phyloP scores from a whole-genome alignment of 129 eudicot genomes.

The sunflower (Helianthus annuus) region DNA sequence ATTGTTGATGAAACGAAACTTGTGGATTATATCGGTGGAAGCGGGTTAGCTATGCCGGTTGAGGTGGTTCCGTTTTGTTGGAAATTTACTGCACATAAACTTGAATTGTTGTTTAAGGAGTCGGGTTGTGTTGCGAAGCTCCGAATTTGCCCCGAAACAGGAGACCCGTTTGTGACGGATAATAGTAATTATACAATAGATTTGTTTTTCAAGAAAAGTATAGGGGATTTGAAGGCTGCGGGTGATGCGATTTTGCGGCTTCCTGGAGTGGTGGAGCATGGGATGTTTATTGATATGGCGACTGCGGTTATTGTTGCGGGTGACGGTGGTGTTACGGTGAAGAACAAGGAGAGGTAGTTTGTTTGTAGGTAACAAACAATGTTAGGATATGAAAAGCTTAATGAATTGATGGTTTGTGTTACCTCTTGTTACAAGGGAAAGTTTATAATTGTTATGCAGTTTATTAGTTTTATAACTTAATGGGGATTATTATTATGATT shows the following conservation, averaged over 20 bases:
- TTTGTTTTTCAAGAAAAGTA: slow-evolving; percentile 65
- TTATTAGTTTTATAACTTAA: no score
- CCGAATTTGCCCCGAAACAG: slow-evolving; percentile 38
- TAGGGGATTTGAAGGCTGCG: slow-evolving; percentile 76
- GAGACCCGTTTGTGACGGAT: slow-evolving; percentile 66
- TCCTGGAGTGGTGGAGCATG: slow-evolving; percentile 92
- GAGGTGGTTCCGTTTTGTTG: slow-evolving; percentile 86
- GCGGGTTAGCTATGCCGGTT: slow-evolving; percentile 87
- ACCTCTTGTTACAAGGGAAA: not conserved
- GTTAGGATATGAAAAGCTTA: not conserved
- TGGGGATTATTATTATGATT: no score
- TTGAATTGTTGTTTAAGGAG: slow-evolving; percentile 54
- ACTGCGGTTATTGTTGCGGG: slow-evolving; percentile 82
- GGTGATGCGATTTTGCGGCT: slow-evolving; percentile 79
- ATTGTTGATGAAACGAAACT: slow-evolving; percentile 79
- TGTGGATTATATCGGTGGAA: slow-evolving; percentile 70
- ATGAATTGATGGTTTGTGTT: not conserved
- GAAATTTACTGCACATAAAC: slow-evolving; percentile 54
- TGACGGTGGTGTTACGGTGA: slow-evolving; percentile 64
- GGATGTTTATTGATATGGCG: slow-evolving; percentile 86
- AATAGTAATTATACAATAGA: slow-evolving; percentile 74
- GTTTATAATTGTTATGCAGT: not conserved
- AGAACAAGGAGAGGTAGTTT: slow-evolving; percentile 38
- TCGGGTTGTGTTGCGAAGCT: slow-evolving; percentile 73
- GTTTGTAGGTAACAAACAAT: not conserved